Conservation (phyloP, 2,329 filamentous ascomycete species). For the Neoarthrinium moseri region DNA sequence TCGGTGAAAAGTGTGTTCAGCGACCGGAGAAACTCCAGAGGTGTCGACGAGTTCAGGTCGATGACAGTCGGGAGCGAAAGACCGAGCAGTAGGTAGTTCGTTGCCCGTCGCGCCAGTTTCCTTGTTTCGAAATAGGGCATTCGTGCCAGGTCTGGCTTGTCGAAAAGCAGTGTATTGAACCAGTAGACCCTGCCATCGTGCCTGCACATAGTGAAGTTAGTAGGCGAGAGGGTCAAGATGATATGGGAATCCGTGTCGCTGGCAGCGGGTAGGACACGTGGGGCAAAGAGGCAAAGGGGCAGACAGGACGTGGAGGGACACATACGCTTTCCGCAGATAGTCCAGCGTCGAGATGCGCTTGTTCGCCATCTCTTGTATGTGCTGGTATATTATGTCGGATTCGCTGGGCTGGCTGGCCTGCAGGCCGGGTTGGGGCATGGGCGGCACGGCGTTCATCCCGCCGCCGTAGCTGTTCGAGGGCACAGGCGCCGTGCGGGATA, state of each 20-base stretch:
- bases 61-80: conserved; percentile 87
- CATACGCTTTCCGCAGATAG: conserved; percentile 88
- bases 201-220: too few species aligned
- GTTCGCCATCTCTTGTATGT: conserved; percentile 79
- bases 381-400: conserved; percentile 50
- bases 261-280: background rate
- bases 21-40: conserved; percentile 82
- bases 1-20: conserved; percentile 83
- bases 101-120: conserved; percentile 85
- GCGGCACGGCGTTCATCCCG: conserved; percentile 19
- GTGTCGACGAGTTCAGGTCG: conserved; percentile 78
- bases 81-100: conserved; percentile 89
- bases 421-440: conserved; percentile 12
- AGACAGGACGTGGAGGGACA: too few species aligned
- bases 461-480: conserved; percentile 29
- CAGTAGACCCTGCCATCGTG: conserved; percentile 95
- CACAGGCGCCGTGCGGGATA: conserved; percentile 37
- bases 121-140: conserved; percentile 84
- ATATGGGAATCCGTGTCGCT: too few species aligned
- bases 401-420: conserved; percentile 28
- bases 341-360: conserved; percentile 94
- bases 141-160: conserved; percentile 73
- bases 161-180: conserved; percentile 97
- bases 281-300: background rate
- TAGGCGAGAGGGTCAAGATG: too few species aligned